Percentiles rank a stretch among this genome's conserved stretches.
Conservation (phyloP, 768 basidiomycete genomes). For the Punctularia strigosozonata region DNA sequence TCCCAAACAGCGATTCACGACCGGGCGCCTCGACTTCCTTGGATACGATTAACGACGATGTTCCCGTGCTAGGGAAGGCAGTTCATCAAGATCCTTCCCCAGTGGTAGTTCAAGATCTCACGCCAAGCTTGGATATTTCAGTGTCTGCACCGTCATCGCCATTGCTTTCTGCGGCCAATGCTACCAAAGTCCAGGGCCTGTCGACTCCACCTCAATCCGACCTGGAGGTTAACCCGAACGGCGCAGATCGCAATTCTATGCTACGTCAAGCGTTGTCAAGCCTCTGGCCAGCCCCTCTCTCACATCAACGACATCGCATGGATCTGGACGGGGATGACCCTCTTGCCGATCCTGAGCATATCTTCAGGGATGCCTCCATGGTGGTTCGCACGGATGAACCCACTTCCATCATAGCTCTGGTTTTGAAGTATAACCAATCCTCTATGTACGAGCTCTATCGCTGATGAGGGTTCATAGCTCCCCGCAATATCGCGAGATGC, state of each 20-base stretch:
- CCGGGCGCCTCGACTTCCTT: too few species aligned
- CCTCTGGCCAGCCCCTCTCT: conserved; percentile 58
- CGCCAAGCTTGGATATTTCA: too few species aligned
- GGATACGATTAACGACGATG: background rate
- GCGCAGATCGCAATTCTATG: conserved; percentile 60
- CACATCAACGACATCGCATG: conserved; percentile 37
- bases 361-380: conserved; percentile 91
- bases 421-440: conserved; percentile 56
- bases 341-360: conserved; percentile 76
- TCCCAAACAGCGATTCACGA: too few species aligned
- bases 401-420: conserved; percentile 93
- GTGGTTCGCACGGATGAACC: conserved; percentile 95
- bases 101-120: background rate
- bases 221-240: conserved; percentile 34
- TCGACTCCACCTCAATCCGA: conserved; percentile 17
- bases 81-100: background rate
- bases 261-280: conserved; percentile 77
- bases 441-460: background rate
- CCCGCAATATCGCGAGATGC: conserved; percentile 71
- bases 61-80: background rate
- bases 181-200: background rate
- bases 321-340: conserved; percentile 55
- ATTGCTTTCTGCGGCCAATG: conserved; percentile 10
- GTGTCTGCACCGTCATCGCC: conserved; percentile 52
- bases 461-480: conserved; percentile 37